Evolutionary conservation across 2,329 filamentous ascomycete species (phyloP).

Genomic region (Botryosphaeria dothidea): DNA sequence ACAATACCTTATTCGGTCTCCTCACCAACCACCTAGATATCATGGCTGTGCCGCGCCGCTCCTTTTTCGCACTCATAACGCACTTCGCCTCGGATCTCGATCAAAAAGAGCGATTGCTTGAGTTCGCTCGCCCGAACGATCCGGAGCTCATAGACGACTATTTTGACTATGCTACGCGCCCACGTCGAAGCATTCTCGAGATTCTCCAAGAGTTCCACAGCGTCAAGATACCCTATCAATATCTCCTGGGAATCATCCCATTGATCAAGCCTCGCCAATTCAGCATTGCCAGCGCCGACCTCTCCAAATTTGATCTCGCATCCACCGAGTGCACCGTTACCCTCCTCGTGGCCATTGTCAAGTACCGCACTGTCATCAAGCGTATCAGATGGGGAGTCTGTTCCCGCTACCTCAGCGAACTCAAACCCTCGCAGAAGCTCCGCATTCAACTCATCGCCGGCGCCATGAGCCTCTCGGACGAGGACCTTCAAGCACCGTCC

Average conservation of each 20-base stretch:
- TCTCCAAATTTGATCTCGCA: not conserved
- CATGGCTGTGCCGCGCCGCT: conserved; percentile 81
- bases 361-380: conserved; percentile 85
- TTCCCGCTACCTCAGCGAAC: conserved; percentile 76
- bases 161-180: conserved; percentile 92
- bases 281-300: conserved; percentile 71
- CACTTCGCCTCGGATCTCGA: conserved; percentile 71
- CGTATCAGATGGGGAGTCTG: conserved; percentile 84
- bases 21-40: conserved; percentile 86
- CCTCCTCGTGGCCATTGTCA: conserved; percentile 82
- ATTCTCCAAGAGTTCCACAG: conserved; percentile 87
- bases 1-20: conserved; percentile 53
- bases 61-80: conserved; percentile 78
- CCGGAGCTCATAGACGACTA: conserved; percentile 84
- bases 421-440: conserved; percentile 61
- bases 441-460: conserved; percentile 39
- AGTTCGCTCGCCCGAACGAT: conserved; percentile 68
- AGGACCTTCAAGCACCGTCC: conserved; percentile 58
- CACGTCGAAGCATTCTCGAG: conserved; percentile 87
- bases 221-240: conserved; percentile 76
- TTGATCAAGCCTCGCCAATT: conserved; percentile 86
- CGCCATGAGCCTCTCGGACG: conserved; percentile 28
- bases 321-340: conserved; percentile 57
- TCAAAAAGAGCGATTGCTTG: conserved; percentile 78
- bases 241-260: conserved; percentile 73